Percentiles rank a stretch among this genome's conserved stretches.
Evolutionary conservation across 106 monocot genomes (phyloP).

Genomic region (Posidonia australis): DNA sequence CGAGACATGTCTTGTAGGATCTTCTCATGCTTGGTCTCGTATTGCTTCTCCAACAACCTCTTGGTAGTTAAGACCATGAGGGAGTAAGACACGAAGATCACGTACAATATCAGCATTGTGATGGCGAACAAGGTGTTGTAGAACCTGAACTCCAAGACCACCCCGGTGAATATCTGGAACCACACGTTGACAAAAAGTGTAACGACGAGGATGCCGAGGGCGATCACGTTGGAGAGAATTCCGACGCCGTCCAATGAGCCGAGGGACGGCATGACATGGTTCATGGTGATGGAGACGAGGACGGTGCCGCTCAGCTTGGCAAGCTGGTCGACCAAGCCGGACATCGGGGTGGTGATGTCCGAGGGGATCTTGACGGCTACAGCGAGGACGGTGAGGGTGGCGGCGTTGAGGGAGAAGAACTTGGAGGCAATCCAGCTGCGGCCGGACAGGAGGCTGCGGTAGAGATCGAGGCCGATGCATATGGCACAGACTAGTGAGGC

Average conservation of each 20-base stretch:
- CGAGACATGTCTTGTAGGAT: not conserved
- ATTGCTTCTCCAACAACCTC: constrained; percentile 2
- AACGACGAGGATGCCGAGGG: constrained; percentile 20
- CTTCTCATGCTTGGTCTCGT: not conserved
- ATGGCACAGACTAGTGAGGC: constrained; percentile 10
- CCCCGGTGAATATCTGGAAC: constrained; percentile 19
- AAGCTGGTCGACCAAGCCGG: constrained; percentile 15
- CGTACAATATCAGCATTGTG: constrained; percentile 2
- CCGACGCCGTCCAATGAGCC: constrained; percentile 2
- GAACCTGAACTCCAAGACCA: constrained; percentile 1
- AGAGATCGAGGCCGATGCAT: not conserved
- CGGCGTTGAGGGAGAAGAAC: constrained; percentile 16
- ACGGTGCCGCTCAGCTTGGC: constrained; percentile 21
- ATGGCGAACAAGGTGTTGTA: not conserved
- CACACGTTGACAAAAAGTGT: constrained; percentile 19
- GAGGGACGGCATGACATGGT: constrained; percentile 22
- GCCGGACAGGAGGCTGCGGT: not conserved
- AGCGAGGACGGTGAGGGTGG: constrained; percentile 12
- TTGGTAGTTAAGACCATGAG: not conserved
- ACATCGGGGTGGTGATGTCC: constrained; percentile 18
- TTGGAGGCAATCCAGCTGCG: constrained; percentile 10
- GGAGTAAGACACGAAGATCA: constrained; percentile 7
- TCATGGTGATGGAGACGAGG: constrained; percentile 19
- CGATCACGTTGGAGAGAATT: constrained; percentile 11
- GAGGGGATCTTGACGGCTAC: constrained; percentile 10